Evolutionary conservation across 2,329 filamentous ascomycete species (phyloP).

Genomic region (Mycosphaerella sp.): DNA sequence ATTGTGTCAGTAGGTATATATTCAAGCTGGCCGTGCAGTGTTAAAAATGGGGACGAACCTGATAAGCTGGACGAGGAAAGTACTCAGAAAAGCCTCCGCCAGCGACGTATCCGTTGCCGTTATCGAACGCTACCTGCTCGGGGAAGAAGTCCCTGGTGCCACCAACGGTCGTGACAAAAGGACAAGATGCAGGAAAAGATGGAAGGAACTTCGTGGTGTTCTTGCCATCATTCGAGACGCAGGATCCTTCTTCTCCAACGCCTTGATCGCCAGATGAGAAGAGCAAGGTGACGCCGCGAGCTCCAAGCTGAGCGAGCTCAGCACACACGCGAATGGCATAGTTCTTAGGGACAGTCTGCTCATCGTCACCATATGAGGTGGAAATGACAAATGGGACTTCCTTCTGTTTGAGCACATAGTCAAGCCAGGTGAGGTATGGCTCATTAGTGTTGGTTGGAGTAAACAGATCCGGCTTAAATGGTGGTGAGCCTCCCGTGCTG

Average conservation of each 20-base stretch:
- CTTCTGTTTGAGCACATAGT: conserved; percentile 50
- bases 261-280: conserved; percentile 58
- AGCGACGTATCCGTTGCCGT: conserved; percentile 39
- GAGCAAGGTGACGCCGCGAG: conserved; percentile 58
- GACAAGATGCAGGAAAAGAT: conserved; percentile 44
- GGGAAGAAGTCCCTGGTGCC: conserved; percentile 39
- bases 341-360: conserved; percentile 54
- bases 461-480: conserved; percentile 45
- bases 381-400: conserved; percentile 57
- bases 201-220: conserved; percentile 43
- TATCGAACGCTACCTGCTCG: conserved; percentile 37
- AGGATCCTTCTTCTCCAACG: conserved; percentile 41
- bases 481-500: conserved; percentile 49
- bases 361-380: conserved; percentile 61
- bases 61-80: conserved; percentile 40
- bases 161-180: conserved; percentile 43
- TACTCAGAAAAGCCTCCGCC: conserved; percentile 43
- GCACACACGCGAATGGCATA: conserved; percentile 58
- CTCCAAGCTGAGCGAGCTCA: conserved; percentile 57
- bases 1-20: conserved; percentile 27
- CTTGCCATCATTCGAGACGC: conserved; percentile 42
- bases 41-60: conserved; percentile 22
- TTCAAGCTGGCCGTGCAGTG: conserved; percentile 31
- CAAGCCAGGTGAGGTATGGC: conserved; percentile 58
- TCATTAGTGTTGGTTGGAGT: conserved; percentile 53